Evolutionary conservation across 2,329 filamentous ascomycete genomes (phyloP).

Genomic region (Penicillium sp.): DNA sequence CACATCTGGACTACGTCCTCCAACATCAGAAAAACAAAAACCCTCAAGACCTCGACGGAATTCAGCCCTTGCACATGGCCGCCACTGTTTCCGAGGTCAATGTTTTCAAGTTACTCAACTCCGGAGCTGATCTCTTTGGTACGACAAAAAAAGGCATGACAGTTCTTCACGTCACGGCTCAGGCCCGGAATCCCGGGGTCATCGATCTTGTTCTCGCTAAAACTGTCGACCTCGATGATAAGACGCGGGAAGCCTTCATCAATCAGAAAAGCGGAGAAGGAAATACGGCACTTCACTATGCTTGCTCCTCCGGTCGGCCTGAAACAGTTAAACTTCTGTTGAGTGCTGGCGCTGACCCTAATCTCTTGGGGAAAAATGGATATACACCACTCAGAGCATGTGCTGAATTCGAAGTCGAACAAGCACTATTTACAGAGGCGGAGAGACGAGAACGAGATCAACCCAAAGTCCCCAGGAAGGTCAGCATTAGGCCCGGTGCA

Average conservation of each 20-base stretch:
- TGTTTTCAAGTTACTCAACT: constrained; percentile 15
- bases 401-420: constrained; percentile 7
- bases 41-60: constrained; percentile 1
- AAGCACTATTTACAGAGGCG: neutral
- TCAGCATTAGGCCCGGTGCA: neutral
- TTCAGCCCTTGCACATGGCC: constrained; percentile 18
- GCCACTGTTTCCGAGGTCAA: constrained; percentile 12
- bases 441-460: neutral
- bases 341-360: constrained; percentile 9
- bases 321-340: constrained; percentile 12
- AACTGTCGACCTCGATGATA: neutral
- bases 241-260: constrained; percentile 7
- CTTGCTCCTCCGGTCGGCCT: constrained; percentile 17
- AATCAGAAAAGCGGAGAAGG: constrained; percentile 13
- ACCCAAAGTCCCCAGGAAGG: neutral
- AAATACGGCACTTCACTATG: constrained; percentile 18
- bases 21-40: neutral
- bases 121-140: constrained; percentile 13
- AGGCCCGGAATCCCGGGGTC: constrained; percentile 11
- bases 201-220: constrained; percentile 10
- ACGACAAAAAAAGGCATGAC: constrained; percentile 15
- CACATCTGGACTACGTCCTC: constrained; percentile 2
- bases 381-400: neutral
- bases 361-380: neutral
- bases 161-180: constrained; percentile 18